Base-by-base conservation (phyloP, 495 filamentous ascomycete genomes). In the Tetracladium setigerum region DNA sequence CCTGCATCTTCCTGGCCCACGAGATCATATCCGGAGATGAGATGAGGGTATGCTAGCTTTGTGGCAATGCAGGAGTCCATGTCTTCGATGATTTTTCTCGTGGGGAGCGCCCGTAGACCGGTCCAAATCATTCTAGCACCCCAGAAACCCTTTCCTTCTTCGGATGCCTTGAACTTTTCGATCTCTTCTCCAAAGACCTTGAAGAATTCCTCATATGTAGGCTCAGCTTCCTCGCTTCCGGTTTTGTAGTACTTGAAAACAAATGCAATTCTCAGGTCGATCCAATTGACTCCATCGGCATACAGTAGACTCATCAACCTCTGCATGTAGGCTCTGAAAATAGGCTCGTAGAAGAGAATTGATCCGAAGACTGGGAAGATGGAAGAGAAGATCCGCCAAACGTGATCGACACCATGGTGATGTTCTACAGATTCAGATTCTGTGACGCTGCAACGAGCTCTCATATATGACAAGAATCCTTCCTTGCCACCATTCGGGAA, bases 111-210 rank as follows among this genome's bases (percentile, higher is more conserved):
- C 30, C 90, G 79, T 15, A 88, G 57, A 4, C 78, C 72, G 1
- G 89, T 86, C 89, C 89, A 97, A 48, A 98, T 96, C 53, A 92
- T 77, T 6, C 90, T 73, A 11, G 85, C 76, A 10, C 87, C 92
- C 81, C 88, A 90, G 63, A 96, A 97, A 1, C 61, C 61, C 35
- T 77, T 70, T 2, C 87, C 88, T 57, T 81, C 77, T 38, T 84
- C 75, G 0, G 83, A 79, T 2, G 67, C 65, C 50, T 84, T 78
- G 71, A 95, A 97, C 2, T 64, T 69, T 34, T 80, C 74, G n/a
- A 95, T 63, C 50, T 91, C 89, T 39, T 96, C 87, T 34, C 79
- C 76, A 41, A 95, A 74, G 10, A 81, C 78, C 7, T 70, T 62
- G 53, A 88, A 80, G 66, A 87, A 77, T 38, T 81, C 80, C 33